Base-by-base conservation (phyloP, 306 rosid species). In the Coriaria nepalensis region DNA sequence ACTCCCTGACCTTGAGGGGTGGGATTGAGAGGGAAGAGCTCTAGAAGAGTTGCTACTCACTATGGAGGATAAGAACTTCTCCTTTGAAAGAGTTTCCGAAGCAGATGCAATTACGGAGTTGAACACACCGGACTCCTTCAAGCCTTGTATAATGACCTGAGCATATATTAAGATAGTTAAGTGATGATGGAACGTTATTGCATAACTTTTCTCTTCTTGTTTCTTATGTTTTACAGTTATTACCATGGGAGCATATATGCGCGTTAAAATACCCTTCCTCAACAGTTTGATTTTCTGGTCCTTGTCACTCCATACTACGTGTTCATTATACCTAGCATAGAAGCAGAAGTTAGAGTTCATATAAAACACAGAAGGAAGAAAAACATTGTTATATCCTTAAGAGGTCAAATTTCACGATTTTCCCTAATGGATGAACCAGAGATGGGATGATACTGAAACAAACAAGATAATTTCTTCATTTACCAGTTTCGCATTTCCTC, bases 291-390 rank as follows among this genome's bases (percentile, higher is more conserved):
- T 14, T 69, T 68, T 90, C 33, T 77, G 11, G 32, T 90, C 95
- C 70, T 85, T 81, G 70, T 90, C 95, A 68, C 79, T 87, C 98
- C 98, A 85, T 61, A 90, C 95, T 35, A 90, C 68, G 68, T 75
- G 98, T 53, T 85, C 95, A 38, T 69, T 77, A 50, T 85, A 85
- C 98, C 98, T 85, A 47, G 60, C 52, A 55, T 36, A 52, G 52
- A 47, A 64, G 65, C 49, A 61, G 57, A 53, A 45, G 51, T 35
- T 37, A 42, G 33, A 41, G 40, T 9, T 46, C 36, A 47, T 37
- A 59, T 55, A 43, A 52, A 48, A 37, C 39, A 49, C 13, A 37
- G 14, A 14, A 48, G 6, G 13, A 9, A 10, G 7, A 38, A 43
- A 2, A 29, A 20, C 5, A 15, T 20, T n/a, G n/a, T 9, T 5